Conservation (phyloP, 2,329 filamentous ascomycete species). For the Nigrospora sphaerica region DNA sequence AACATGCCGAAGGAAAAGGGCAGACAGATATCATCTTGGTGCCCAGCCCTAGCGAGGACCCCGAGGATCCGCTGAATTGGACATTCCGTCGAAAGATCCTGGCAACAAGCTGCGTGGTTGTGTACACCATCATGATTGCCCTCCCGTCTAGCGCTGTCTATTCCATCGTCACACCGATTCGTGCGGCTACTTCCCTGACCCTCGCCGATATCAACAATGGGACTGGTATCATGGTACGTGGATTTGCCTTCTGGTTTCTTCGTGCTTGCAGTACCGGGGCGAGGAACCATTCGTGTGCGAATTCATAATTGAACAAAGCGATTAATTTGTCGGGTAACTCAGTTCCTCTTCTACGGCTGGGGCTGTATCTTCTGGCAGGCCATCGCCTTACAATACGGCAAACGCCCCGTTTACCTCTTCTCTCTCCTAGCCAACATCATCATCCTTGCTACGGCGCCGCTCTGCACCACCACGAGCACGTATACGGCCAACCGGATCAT, state of each 20-base stretch:
- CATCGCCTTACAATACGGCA: constrained; percentile 22
- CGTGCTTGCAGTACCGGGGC: no score
- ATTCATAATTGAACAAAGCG: no score
- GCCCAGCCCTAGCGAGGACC: constrained; percentile 23
- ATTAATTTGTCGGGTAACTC: background rate
- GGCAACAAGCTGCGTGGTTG: constrained; percentile 15
- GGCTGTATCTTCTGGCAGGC: constrained; percentile 25
- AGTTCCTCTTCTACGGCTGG: constrained; percentile 27
- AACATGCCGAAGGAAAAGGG: constrained; percentile 4
- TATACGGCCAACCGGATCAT: constrained; percentile 22
- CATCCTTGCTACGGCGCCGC: constrained; percentile 18
- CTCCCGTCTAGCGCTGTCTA: constrained; percentile 27
- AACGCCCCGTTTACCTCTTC: constrained; percentile 21
- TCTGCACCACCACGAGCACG: constrained; percentile 14
- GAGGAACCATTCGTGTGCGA: no score
- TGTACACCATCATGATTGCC: constrained; percentile 14
- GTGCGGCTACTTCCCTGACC: constrained; percentile 21
- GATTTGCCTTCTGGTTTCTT: background rate
- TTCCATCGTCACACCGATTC: constrained; percentile 28
- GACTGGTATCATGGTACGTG: constrained; percentile 26
- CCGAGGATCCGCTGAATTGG: constrained; percentile 32
- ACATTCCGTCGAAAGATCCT: constrained; percentile 21
- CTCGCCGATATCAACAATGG: constrained; percentile 29
- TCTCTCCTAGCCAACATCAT: constrained; percentile 13
- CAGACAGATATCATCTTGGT: constrained; percentile 32